Conservation (phyloP, 1,284 basidiomycete genomes). For the Malassezia caprae region DNA sequence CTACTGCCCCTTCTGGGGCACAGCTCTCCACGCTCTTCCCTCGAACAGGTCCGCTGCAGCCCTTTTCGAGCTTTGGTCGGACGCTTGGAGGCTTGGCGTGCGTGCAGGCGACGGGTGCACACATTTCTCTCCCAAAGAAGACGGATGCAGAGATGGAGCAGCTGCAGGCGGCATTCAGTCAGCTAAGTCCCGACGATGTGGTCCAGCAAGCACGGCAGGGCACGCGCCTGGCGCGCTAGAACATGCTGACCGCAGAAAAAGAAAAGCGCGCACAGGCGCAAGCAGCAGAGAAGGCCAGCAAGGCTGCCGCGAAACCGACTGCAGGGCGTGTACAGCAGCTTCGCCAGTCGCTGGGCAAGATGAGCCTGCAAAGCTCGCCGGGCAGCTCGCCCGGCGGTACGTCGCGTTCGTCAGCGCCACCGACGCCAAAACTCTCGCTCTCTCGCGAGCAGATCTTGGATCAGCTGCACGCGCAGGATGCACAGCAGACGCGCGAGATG, state of each 20-base stretch:
- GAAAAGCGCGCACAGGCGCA: conserved; percentile 17
- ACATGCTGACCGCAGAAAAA: conserved; percentile 14
- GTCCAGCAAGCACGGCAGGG: conserved; percentile 68
- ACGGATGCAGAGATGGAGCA: conserved; percentile 17
- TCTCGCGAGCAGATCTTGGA: conserved; percentile 75
- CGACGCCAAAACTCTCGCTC: conserved; percentile 59
- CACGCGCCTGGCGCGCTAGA: conserved; percentile 50
- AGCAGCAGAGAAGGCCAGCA: not conserved
- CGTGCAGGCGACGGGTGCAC: not conserved
- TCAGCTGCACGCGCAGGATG: conserved; percentile 60
- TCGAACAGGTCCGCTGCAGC: not conserved
- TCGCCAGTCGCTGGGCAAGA: conserved; percentile 28
- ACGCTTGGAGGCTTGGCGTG: not conserved
- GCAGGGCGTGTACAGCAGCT: conserved; percentile 27
- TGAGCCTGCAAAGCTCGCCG: conserved; percentile 17
- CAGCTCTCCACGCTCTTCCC: conserved; percentile 30
- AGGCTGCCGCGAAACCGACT: not conserved
- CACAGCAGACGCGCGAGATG: conserved; percentile 61
- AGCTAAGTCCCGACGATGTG: conserved; percentile 76
- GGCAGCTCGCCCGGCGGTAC: conserved; percentile 19
- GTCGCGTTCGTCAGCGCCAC: conserved; percentile 36
- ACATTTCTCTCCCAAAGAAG: not conserved
- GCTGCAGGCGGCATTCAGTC: conserved; percentile 55
- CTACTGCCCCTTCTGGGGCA: conserved; percentile 11
- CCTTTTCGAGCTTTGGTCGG: conserved; percentile 2